Base-by-base conservation (phyloP, 2,329 filamentous ascomycete genomes). In the Apiospora marii region DNA sequence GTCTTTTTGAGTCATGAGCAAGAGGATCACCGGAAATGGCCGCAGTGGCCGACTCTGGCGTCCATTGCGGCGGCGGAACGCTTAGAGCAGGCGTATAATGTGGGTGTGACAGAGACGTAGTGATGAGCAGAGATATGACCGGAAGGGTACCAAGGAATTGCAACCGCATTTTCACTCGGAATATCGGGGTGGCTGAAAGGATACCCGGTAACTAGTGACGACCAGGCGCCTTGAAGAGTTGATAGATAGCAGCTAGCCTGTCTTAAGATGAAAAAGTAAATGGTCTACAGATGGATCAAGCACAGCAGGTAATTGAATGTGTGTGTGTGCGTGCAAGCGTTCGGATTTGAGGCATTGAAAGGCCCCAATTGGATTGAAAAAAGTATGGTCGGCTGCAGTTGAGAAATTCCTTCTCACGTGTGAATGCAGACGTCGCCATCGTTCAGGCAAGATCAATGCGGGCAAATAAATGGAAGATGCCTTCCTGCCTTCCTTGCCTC, bases 371-470 rank as follows among this genome's bases (percentile, higher is more conserved):
- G 58, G 58, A 37, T 41, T n/a, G 34, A 24, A 34, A 24, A 16
- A n/a, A 61, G 37, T 37, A 37, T 7, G 53, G 53, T 61, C 19
- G 53, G 19, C 30, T 61, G 53, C 53, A 61, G 53, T 34, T 37
- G 53, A n/a, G 53, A 37, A 64, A 64, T 41, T 64, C 58, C 41
- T n/a, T n/a, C 34, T 34, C 58, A 12, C 34, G 4, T 10, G 19
- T 22, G 16, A 34, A 41, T 14, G 30, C 34, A 41, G 34, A 41
- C 58, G 14, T 41, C 58, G 34, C 24, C 34, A 30, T 41, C 58
- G 58, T 64, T 37, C 58, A n/a, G 53, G 34, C 30, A n/a, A 41
- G 58, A 64, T 37, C 53, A 34, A 61, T 61, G 53, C 53, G 53
- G 53, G 53, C 53, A 61, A 10, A 61, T 37, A 61, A 22, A 61